Evolutionary conservation across 495 filamentous ascomycete genomes (phyloP), one percentile per base, ranked within the genome.

Genomic region (Daldinia bambusicola): DNA sequence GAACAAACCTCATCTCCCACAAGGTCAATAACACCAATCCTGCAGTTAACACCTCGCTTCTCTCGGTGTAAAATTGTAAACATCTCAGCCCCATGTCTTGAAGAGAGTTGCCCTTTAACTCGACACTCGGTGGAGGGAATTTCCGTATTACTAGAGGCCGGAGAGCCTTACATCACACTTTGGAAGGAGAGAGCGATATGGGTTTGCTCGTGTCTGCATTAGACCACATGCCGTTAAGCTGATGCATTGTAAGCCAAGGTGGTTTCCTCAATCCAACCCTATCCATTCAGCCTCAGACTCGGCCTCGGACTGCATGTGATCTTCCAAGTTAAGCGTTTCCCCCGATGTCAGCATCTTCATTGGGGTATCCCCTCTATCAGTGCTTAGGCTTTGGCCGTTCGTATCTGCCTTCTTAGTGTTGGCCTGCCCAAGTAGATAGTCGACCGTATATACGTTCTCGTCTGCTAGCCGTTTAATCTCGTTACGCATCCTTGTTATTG

Each of bases 401-500:
- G 58, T 31, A 13, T 48, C 63, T 31, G 40, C 30, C 66, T 64
- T 67, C 31, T 70, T 75, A 6, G 60, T 73, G 38, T 48, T 67
- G 10, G 78, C 80, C 67, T 85, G 83, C 0, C 79, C 79, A 9
- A 85, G 79, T 55, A 99, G 82, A 78, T 94, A 98, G 66, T 95
- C 92, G 36, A 98, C 86, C 74, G 89, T 89, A 77, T 94, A 95
- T 30, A 88, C 80, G 74, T 98, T 98, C 77, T 93, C 91, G 75
- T 98, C 93, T 1, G 91, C 92, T 65, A 97, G 77, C 60, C 86
- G 85, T 77, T 89, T 86, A 63, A 93, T 80, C 56, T 92, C 91
- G 40, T 88, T 89, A 71, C 89, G 88, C 75, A 98, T 92, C 67
- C 91, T 89, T 64, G 86, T 84, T 16, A 97, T 85, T 22, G 89